Percentiles rank a stretch among this genome's conserved stretches.
These are phyloP conservation scores for Lipomyces oligophaga DNA, from an alignment of 805 yeast species.

Conservation along the genomic window DNA sequence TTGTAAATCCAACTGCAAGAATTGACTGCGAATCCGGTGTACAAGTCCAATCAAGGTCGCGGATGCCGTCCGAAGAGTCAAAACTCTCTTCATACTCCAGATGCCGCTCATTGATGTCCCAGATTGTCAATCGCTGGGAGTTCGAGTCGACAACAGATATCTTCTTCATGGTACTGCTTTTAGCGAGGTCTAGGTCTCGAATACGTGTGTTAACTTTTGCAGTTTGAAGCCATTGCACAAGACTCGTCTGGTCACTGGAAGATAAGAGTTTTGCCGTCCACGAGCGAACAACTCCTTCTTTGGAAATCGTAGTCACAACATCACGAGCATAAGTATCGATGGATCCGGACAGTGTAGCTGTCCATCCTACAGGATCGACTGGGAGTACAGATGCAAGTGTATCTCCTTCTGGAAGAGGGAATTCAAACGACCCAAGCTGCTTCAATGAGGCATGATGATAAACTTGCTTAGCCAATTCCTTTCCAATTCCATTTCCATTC, in stretches of 20 bases:
- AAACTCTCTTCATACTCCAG: slow-evolving; percentile 45
- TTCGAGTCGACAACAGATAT: slow-evolving; percentile 65
- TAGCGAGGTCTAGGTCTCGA: slow-evolving; percentile 48
- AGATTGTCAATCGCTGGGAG: slow-evolving; percentile 56
- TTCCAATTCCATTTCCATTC: neutral
- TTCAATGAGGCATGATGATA: slow-evolving; percentile 7
- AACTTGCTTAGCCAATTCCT: neutral
- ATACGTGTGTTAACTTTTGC: slow-evolving; percentile 56
- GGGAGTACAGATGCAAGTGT: slow-evolving; percentile 36
- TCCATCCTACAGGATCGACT: slow-evolving; percentile 67
- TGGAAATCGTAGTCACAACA: slow-evolving; percentile 58
- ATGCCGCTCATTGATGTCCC: slow-evolving; percentile 70
- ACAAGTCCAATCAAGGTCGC: slow-evolving; percentile 86
- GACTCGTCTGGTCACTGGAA: slow-evolving; percentile 3
- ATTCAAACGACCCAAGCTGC: slow-evolving; percentile 21
- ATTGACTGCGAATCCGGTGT: slow-evolving; percentile 63
- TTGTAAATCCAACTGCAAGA: slow-evolving; percentile 71
- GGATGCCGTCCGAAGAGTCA: slow-evolving; percentile 41
- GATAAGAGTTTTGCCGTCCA: slow-evolving; percentile 43
- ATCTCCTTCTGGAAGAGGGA: slow-evolving; percentile 35
- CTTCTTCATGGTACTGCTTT: slow-evolving; percentile 73
- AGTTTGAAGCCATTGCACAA: slow-evolving; percentile 52
- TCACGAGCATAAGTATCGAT: slow-evolving; percentile 41
- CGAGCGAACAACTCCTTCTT: slow-evolving; percentile 47
- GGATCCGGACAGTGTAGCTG: slow-evolving; percentile 38